Evolutionary conservation across 768 basidiomycete genomes (phyloP).

Genomic region (Leucogyrophana mollusca): DNA sequence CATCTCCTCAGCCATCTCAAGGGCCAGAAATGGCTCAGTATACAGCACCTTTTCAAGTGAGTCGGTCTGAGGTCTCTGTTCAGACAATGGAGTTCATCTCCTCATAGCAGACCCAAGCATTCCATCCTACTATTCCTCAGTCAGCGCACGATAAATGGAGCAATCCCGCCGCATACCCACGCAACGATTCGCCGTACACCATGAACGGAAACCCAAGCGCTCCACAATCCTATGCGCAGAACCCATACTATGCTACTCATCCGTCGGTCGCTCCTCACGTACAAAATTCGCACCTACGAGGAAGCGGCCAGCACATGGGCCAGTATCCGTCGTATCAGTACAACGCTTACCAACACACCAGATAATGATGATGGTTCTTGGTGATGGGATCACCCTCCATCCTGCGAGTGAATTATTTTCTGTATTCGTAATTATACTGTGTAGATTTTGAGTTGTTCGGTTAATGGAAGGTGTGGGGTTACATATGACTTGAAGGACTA

Average conservation of each 20-base stretch:
- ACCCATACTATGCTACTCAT: slow-evolving; percentile 25
- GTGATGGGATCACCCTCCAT: background rate
- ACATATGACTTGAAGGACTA: too few species aligned
- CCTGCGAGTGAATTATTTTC: background rate
- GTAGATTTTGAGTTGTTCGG: background rate
- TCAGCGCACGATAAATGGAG: slow-evolving; percentile 21
- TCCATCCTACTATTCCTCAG: too few species aligned
- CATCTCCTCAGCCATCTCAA: slow-evolving; percentile 13
- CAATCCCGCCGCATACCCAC: slow-evolving; percentile 22
- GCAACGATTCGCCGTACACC: slow-evolving; percentile 15
- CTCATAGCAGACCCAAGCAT: too few species aligned
- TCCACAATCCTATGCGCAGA: slow-evolving; percentile 17
- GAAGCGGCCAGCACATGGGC: slow-evolving; percentile 13
- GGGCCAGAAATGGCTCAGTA: slow-evolving; percentile 19
- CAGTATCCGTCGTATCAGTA: slow-evolving; percentile 28
- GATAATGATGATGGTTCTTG: slow-evolving; percentile 9
- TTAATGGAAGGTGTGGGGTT: too few species aligned
- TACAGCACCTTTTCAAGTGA: slow-evolving; percentile 24
- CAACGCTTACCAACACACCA: slow-evolving; percentile 26
- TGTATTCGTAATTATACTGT: background rate
- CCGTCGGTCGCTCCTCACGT: slow-evolving; percentile 10
- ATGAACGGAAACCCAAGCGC: slow-evolving; percentile 17
- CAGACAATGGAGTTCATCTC: background rate
- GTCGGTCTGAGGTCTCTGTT: background rate
- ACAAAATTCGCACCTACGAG: slow-evolving; percentile 28